These are phyloP conservation scores for Lagerstroemia fauriei DNA, from an alignment of 441 rosid species.

Conservation along the genomic window DNA sequence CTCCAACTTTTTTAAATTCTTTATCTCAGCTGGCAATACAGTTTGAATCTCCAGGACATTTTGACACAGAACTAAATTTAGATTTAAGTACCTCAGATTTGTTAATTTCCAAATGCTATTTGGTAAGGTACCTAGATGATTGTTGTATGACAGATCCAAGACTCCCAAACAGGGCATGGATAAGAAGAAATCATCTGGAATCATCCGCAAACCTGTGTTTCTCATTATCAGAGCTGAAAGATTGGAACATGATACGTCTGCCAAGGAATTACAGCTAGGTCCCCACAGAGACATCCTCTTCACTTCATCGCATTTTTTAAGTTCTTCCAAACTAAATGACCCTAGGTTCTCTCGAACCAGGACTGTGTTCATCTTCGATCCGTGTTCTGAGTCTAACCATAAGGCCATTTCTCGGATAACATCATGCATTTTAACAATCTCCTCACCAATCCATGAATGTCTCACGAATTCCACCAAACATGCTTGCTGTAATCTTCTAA, in stretches of 20 bases:
- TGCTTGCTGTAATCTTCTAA: constrained; percentile 29
- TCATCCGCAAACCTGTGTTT: not conserved
- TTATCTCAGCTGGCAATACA: not conserved
- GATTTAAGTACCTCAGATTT: not conserved
- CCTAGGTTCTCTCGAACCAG: constrained; percentile 15
- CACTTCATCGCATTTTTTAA: not conserved
- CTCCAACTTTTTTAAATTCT: not conserved
- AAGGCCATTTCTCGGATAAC: constrained; percentile 44
- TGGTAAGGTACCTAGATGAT: not conserved
- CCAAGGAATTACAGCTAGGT: no score
- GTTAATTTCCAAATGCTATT: not conserved
- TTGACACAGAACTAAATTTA: no score
- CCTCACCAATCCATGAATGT: not conserved
- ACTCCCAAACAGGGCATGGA: not conserved
- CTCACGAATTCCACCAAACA: constrained; percentile 27
- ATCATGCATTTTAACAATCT: constrained; percentile 40
- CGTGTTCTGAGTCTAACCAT: constrained; percentile 38
- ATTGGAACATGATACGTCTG: not conserved
- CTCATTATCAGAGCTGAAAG: not conserved
- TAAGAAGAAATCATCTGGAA: not conserved
- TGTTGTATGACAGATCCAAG: not conserved
- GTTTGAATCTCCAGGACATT: no score
- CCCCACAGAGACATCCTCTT: not conserved
- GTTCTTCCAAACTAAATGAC: not conserved
- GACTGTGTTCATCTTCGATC: constrained; percentile 12